Base-by-base conservation (phyloP, 2,329 filamentous ascomycete genomes). In the Alternaria rosae region DNA sequence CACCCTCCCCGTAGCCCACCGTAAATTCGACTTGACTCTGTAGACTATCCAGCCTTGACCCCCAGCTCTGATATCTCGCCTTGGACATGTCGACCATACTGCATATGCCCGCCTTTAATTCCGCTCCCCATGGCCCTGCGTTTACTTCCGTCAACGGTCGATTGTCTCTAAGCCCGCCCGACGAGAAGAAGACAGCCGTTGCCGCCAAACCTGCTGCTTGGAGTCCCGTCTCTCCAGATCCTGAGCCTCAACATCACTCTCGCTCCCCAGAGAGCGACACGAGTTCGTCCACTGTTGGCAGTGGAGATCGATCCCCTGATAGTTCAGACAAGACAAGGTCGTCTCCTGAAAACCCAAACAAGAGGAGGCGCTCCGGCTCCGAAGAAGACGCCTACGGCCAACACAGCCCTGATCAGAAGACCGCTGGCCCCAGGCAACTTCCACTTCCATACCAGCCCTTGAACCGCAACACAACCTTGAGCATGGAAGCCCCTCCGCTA, bases 361-460 rank as follows among this genome's bases (percentile, higher is more conserved):
- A 85, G 68, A 78, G 85, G 60, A 94, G 93, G 78, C 87, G 91
- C 62, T 92, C 91, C 7, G 81, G 84, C 47, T 92, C 90, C 6
- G 77, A 82, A 68, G 68, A 73, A 64, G 66, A 77, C 73, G 55
- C 70, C 75, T 65, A 74, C 69, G 74, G 74, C n/a, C 80, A 79
- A 59, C 76, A 78, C 61, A 78, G 69, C 53, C 74, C 79, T 57
- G 78, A 70, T 32, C 57, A 50, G 21, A 26, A 63, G 69, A 54
- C 73, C 76, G 51, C 74, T 62, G 70, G 81, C 70, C 72, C 81
- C 80, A 65, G 78, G 70, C 64, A 76, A 73, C 66, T 76, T 64
- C 61, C 76, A 71, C 61, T 67, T 15, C 61, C 71, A 21, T 72
- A 74, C 62, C 47, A 82, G 62, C 79, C 78, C 47, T 69, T 79